These are phyloP conservation scores for Penicillium coffeae DNA, from an alignment of 495 filamentous ascomycete genomes.

Conservation along the genomic window DNA sequence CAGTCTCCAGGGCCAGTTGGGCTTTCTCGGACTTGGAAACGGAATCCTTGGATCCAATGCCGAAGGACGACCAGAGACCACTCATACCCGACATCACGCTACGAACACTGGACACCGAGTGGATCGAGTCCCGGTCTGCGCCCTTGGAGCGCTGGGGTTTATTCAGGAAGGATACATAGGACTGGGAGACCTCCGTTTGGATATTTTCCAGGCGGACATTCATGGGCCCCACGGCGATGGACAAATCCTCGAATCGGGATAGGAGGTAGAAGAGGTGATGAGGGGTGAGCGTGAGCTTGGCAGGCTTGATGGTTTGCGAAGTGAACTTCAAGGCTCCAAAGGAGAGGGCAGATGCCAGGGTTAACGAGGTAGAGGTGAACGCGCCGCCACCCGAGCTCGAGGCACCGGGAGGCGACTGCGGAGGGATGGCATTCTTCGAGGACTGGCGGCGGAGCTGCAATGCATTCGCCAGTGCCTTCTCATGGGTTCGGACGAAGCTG, in stretches of 20 bases:
- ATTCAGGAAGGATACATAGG: slow-evolving; percentile 93
- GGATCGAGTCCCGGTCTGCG: slow-evolving; percentile 78
- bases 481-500: slow-evolving; percentile 92
- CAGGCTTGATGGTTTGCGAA: slow-evolving; percentile 78
- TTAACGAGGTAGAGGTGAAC: slow-evolving; percentile 64
- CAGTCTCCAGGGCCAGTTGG: slow-evolving; percentile 75
- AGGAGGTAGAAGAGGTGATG: slow-evolving; percentile 97
- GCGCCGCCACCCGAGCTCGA: slow-evolving; percentile 54
- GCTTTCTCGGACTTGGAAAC: slow-evolving; percentile 79
- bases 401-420: slow-evolving; percentile 40
- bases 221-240: slow-evolving; percentile 89
- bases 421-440: slow-evolving; percentile 49
- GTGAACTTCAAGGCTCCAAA: slow-evolving; percentile 79
- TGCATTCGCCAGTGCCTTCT: slow-evolving; percentile 95
- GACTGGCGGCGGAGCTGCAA: slow-evolving; percentile 74
- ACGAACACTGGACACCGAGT: slow-evolving; percentile 92
- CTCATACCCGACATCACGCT: slow-evolving; percentile 98
- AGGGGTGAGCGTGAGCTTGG: slow-evolving; percentile 89
- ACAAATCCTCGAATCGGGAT: slow-evolving; percentile 88
- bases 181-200: slow-evolving; percentile 77
- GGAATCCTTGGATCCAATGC: slow-evolving; percentile 69
- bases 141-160: slow-evolving; percentile 68
- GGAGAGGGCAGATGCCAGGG: slow-evolving; percentile 77
- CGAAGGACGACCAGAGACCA: slow-evolving; percentile 83
- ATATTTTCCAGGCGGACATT: slow-evolving; percentile 93